Base-by-base conservation (phyloP, 2,329 filamentous ascomycete species). In the Venturia asperata region DNA sequence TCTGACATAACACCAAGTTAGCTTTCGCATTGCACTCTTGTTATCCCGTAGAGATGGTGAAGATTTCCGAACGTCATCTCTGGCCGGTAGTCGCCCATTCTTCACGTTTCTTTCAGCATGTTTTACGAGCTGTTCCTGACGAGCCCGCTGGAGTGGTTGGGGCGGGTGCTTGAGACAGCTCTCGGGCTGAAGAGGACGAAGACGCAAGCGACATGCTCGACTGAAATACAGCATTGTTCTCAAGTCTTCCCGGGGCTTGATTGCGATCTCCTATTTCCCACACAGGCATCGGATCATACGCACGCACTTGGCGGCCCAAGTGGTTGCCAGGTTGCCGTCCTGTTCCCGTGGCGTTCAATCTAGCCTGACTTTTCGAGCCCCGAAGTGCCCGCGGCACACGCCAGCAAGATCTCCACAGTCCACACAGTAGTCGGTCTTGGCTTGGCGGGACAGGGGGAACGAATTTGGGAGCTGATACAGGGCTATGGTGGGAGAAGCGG, bases 351-450 rank as follows among this genome's bases (percentile, higher is more conserved):
- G 52, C 52, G 52, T 58, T 27, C 27, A n/a, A 37, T 37, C 52
- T 58, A 27, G 47, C 47, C 47, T 52, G 47, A 27, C 47, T 52
- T 19, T 37, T 27, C n/a, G 39, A 34, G 30, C 30, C 47, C n/a
- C 47, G n/a, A 24, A 52, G 47, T 30, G 21, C 24, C 52, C 52
- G 52, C 52, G 52, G 52, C 52, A 58, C 52, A 58, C n/a, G 52
- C 52, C 49, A 55, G 49, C n/a, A n/a, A 55, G 49, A 55, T 55
- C 52, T 58, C 52, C 52, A 58, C 52, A 58, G 27, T 58, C 52
- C 52, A 58, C 52, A 58, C 52, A 37, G 30, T 34, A 34, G 30
- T 34, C 30, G 6, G 30, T 7, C 30, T 10, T 34, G 52, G 17
- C 52, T 52, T 52, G 52, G 30, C 52, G 30, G 52, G 27, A 58